Evolutionary conservation across 2,329 filamentous ascomycete genomes (phyloP).

Genomic region (Cladophialophora carrionii): DNA sequence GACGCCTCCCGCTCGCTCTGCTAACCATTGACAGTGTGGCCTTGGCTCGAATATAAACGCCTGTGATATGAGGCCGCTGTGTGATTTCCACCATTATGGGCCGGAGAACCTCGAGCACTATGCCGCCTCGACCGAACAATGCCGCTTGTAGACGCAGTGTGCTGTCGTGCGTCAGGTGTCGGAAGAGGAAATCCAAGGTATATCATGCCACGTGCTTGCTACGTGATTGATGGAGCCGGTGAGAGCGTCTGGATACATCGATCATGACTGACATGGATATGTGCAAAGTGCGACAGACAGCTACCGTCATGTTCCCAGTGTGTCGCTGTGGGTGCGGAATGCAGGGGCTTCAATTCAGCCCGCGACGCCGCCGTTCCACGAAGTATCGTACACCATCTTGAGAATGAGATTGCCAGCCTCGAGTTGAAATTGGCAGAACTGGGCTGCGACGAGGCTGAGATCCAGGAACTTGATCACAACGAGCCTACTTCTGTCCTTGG

Average conservation of each 20-base stretch:
- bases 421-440: conserved; percentile 13
- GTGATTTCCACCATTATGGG: neutral
- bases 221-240: conserved; percentile 4
- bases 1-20: neutral
- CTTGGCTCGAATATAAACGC: no score
- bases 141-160: conserved; percentile 2
- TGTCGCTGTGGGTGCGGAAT: conserved; percentile 8
- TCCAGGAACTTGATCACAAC: neutral
- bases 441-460: neutral
- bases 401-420: conserved; percentile 11
- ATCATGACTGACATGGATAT: conserved; percentile 7
- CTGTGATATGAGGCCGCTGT: neutral
- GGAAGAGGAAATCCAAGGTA: conserved; percentile 22
- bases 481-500: neutral
- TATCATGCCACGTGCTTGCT: neutral
- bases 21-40: neutral
- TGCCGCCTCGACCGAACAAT: neutral
- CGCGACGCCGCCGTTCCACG: conserved; percentile 16
- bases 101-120: neutral
- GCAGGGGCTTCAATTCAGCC: neutral
- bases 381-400: conserved; percentile 18
- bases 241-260: neutral
- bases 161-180: conserved; percentile 15
- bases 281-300: neutral
- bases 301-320: conserved; percentile 2